phyloP scores from a whole-genome alignment of 1,284 basidiomycete genomes.

The Tausonia pullulans region DNA sequence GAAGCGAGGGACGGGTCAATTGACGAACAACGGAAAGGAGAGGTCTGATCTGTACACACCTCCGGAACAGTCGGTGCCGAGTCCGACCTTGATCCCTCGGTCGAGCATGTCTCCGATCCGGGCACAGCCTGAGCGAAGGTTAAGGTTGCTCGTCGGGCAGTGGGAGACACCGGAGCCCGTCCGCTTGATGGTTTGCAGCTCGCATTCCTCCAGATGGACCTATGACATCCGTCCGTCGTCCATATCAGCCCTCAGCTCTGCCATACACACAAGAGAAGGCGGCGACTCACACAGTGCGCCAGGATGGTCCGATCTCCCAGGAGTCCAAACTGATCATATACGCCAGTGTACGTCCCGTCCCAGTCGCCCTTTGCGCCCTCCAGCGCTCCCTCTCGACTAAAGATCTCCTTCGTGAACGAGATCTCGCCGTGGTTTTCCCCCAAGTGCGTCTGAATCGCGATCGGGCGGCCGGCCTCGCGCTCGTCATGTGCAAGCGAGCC shows the following conservation, averaged over 20 bases:
- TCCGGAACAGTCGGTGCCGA: conserved; percentile 88
- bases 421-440: conserved; percentile 76
- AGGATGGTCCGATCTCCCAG: conserved; percentile 71
- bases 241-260: no score
- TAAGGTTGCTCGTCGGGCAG: conserved; percentile 88
- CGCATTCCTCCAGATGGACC: conserved; percentile 60
- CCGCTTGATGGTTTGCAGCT: conserved; percentile 59
- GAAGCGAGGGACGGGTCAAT: no score
- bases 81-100: conserved; percentile 73
- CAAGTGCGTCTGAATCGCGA: conserved; percentile 87
- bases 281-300: conserved; percentile 53
- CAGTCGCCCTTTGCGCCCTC: conserved; percentile 26
- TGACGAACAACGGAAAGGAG: no score
- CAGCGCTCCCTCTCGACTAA: conserved; percentile 29
- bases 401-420: conserved; percentile 51
- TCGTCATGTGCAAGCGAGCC: conserved; percentile 40
- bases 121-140: conserved; percentile 72
- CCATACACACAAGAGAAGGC: neutral
- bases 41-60: no score
- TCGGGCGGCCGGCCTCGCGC: conserved; percentile 23
- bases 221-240: neutral
- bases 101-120: conserved; percentile 69
- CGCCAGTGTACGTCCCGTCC: conserved; percentile 50
- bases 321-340: conserved; percentile 73
- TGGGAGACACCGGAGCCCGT: conserved; percentile 71